phyloP scores from a whole-genome alignment of 164 flowering plant genomes.

The Stephania japonica region DNA sequence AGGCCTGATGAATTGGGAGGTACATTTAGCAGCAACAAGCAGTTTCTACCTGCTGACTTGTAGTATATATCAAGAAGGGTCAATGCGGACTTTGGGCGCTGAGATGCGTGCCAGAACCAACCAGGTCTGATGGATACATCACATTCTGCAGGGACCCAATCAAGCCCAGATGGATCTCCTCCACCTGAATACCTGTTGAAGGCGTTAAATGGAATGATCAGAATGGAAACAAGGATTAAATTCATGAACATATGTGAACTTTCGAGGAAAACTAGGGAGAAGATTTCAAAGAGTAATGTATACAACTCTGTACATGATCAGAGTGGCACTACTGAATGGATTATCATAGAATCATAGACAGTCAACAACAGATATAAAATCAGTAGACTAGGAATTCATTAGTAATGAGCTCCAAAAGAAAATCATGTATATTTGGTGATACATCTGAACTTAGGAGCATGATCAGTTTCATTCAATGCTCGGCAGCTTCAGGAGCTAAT shows the following conservation, averaged over 20 bases:
- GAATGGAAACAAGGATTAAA: slow-evolving; percentile 3
- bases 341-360: neutral
- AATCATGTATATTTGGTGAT: too few relatives aligned
- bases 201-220: neutral
- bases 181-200: slow-evolving; percentile 45
- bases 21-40: slow-evolving; percentile 73
- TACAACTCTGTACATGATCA: neutral
- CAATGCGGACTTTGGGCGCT: slow-evolving; percentile 73
- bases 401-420: neutral
- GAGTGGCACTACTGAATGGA: neutral
- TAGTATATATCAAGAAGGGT: slow-evolving; percentile 83
- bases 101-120: slow-evolving; percentile 95
- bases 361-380: neutral
- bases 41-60: slow-evolving; percentile 83
- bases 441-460: too few relatives aligned
- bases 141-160: slow-evolving; percentile 97
- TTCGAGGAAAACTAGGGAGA: neutral
- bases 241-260: neutral
- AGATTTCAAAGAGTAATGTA: too few relatives aligned
- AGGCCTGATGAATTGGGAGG: slow-evolving; percentile 96
- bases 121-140: slow-evolving; percentile 97
- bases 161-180: slow-evolving; percentile 76
- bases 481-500: too few relatives aligned
- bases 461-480: too few relatives aligned
- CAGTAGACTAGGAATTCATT: neutral